Conservation (phyloP, 1,284 basidiomycete genomes). For the Cryptococcus wingfieldii region DNA sequence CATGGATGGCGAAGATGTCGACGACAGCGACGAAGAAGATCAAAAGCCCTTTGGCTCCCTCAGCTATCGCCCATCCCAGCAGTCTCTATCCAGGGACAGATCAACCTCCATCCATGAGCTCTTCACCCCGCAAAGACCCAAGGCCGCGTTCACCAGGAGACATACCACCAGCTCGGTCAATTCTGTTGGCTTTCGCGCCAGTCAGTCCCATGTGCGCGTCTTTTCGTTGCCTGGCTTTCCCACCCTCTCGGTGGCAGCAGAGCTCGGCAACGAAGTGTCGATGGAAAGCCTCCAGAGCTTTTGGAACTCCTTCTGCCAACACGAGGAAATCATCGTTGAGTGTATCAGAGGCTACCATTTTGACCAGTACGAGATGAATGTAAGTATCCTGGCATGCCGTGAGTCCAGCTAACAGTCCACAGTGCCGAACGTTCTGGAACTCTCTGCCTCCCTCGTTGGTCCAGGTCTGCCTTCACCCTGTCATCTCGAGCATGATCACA, state of each 20-base stretch:
- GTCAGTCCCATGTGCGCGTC: slow-evolving; percentile 2
- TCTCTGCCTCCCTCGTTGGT: slow-evolving; percentile 14
- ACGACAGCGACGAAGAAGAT: slow-evolving; percentile 25
- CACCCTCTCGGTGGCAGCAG: slow-evolving; percentile 11
- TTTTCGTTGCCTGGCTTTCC: slow-evolving; percentile 31
- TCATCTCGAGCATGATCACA: slow-evolving; percentile 17
- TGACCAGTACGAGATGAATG: slow-evolving; percentile 34
- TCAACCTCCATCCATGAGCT: slow-evolving; percentile 9
- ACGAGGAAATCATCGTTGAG: slow-evolving; percentile 28
- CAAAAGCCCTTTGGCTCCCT: slow-evolving; percentile 5
- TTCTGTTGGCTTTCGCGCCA: neutral
- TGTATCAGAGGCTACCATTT: slow-evolving; percentile 25
- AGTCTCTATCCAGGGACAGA: slow-evolving; percentile 3
- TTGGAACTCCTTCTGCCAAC: slow-evolving; percentile 32
- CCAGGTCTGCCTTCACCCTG: slow-evolving; percentile 19
- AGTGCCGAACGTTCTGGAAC: slow-evolving; percentile 38
- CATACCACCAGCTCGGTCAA: slow-evolving; percentile 15
- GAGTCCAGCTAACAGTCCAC: neutral
- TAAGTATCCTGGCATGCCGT: slow-evolving; percentile 11
- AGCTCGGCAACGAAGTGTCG: slow-evolving; percentile 4
- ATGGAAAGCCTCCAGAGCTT: slow-evolving; percentile 14
- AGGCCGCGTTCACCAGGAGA: slow-evolving; percentile 6
- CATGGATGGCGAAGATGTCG: slow-evolving; percentile 33
- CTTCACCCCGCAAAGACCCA: neutral
- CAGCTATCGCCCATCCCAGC: neutral